Evolutionary conservation across 129 eudicot genomes (phyloP).

Genomic region (Dittrichia graveolens): DNA sequence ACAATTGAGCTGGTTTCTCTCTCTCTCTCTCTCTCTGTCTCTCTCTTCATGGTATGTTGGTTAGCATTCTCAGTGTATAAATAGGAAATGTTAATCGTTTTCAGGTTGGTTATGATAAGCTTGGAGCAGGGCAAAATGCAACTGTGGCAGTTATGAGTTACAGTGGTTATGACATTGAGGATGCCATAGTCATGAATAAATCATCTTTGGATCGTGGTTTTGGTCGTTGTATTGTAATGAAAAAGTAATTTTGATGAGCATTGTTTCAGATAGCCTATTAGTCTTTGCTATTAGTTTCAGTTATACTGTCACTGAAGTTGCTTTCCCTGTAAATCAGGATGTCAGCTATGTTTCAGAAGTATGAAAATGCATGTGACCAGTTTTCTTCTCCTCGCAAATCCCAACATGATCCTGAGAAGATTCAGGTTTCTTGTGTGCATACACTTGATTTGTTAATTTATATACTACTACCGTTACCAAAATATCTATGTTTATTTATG

Average conservation of each 20-base stretch:
- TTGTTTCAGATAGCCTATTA: neutral
- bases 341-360: constrained; percentile 53
- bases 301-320: neutral
- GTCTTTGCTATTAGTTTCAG: neutral
- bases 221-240: constrained; percentile 98
- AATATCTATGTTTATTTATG: neutral
- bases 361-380: constrained; percentile 55
- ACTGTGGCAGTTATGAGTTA: constrained; percentile 99
- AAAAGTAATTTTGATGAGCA: constrained; percentile 51
- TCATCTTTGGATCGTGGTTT: constrained; percentile 98
- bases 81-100: constrained; percentile 5
- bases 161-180: constrained; percentile 98
- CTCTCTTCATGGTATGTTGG: neutral
- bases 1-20: constrained; percentile 93
- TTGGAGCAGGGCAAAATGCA: constrained; percentile 99
- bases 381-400: constrained; percentile 56
- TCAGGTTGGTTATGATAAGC: constrained; percentile 85
- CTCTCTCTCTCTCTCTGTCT: constrained; percentile 10
- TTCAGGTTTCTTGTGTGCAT: constrained; percentile 55
- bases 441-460: too few species aligned
- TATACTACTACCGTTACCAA: too few species aligned
- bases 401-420: constrained; percentile 52
- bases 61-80: constrained; percentile 4
- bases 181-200: constrained; percentile 98
- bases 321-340: constrained; percentile 40